Evolutionary conservation across 805 yeast species (phyloP), one percentile per base, ranked within the genome.

Genomic region (Pichia pseudocactophila): DNA sequence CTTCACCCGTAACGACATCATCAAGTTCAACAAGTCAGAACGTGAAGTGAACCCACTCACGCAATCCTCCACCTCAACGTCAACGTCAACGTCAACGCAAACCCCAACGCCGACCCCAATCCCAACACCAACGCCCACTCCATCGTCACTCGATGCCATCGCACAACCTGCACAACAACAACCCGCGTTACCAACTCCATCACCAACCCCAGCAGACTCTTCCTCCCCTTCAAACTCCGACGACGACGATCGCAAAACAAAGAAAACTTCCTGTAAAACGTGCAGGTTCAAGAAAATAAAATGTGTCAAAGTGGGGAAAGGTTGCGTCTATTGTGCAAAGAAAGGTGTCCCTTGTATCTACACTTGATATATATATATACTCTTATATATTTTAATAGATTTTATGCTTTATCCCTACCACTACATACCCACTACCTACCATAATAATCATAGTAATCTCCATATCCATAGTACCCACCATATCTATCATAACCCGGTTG

Each of bases 1-100:
- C 3, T 75, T 75, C 54, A 78, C 83, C 7, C 74, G 79, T 55
- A 76, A 74, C 48, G 84, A 78, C 52, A 74, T 76, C 12, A 57
- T 64, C 40, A 63, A 60, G 39, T 65, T 57, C 46, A 63, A 65
- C 46, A 61, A 60, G 48, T 50, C 55, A 32, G 62, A 58, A 43
- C 25, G 25, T 22, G 25, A 22, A 22, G 8, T 22, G 8, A 22
- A 22, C 8, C 25, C 37, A 30, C 18, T n/a, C n/a, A n/a, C n/a
- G n/a, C n/a, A n/a, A n/a, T n/a, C 42, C 16, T 22, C 39, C 17
- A n/a, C 37, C 19, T 12, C 36, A 25, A 28, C 39, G 5, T 5
- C 38, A 2, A 20, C 4, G 18, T 22, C 34, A 2, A 26, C 28
- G 17, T 12, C 43, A 11, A 25, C 19, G 2, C n/a, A n/a, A n/a